Evolutionary conservation across 768 basidiomycete species (phyloP), one percentile per base, ranked within the genome.

Genomic region (Termitomyces sp.): DNA sequence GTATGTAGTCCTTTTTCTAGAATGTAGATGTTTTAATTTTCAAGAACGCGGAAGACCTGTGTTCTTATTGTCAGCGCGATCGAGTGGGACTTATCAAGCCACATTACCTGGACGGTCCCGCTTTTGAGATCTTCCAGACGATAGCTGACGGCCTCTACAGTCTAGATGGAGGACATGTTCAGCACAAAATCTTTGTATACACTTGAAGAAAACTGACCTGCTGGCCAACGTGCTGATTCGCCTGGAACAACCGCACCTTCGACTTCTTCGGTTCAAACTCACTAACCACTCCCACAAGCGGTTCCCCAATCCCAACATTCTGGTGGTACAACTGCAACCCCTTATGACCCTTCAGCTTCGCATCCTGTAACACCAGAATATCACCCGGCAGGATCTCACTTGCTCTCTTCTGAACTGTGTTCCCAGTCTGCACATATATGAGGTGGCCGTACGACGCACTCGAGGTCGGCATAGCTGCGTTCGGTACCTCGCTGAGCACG

Each of bases 331-430:
- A 77, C 49, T 89, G 84, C 55, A 97, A 70, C 3, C 89, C 91
- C 71, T 94, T 96, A 67, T 95, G 94, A 15, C 95, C 81, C 70
- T 84, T 85, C 57, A 84, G 71, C 69, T 81, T 87, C 49, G 91
- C 92, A 59, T 94, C 91, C 55, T 80, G 76, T 60, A 96, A 73
- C 62, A 85, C 82, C 51, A 94, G 79, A 11, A 97, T 75, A 72
- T 97, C 95, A 2, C 95, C 95, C 0, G 94, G 90, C 82, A 90
- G 78, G 61, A 94, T 91, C 22, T 96, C 94, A 67, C 88, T 89
- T 36, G 81, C 77, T 53, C 92, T 81, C 63, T 86, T 85, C 73
- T 88, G 85, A 61, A 96, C 91, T 13, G 85, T 74, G 0, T 69
- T 67, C 0, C 82, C 90, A 35, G 78, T 83, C 75, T 95, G 93